Evolutionary conservation across 2,329 filamentous ascomycete species (phyloP).

Genomic region (Phyllosticta citribraziliensis): DNA sequence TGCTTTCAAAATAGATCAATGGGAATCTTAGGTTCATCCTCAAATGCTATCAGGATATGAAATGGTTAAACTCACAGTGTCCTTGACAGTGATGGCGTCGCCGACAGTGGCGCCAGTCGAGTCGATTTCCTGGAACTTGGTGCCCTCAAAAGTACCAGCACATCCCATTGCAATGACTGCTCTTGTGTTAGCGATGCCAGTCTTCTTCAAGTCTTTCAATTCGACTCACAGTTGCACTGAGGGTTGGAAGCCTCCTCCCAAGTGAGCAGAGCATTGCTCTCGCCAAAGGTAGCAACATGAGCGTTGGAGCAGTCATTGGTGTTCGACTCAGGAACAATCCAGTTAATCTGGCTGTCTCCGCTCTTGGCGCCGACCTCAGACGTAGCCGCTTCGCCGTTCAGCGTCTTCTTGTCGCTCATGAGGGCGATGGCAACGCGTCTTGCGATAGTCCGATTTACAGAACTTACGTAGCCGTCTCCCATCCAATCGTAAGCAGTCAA

Average conservation of each 20-base stretch:
- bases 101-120: conserved; percentile 44
- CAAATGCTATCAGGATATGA: not conserved
- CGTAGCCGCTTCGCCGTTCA: conserved; percentile 44
- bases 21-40: not conserved
- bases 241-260: conserved; percentile 53
- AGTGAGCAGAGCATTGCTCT: conserved; percentile 43
- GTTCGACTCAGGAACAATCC: conserved; percentile 40
- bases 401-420: conserved; percentile 49
- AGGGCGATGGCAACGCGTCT: conserved; percentile 47
- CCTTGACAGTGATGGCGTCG: conserved; percentile 37
- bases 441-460: conserved; percentile 44
- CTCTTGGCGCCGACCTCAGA: conserved; percentile 43
- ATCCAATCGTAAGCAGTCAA: conserved; percentile 49
- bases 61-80: conserved; percentile 26
- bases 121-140: conserved; percentile 50
- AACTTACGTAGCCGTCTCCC: conserved; percentile 45
- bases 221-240: conserved; percentile 28
- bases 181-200: not conserved
- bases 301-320: conserved; percentile 48
- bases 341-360: conserved; percentile 51
- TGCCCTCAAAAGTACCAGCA: conserved; percentile 47
- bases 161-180: conserved; percentile 50
- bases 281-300: conserved; percentile 47
- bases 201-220: not conserved
- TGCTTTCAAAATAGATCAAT: not conserved